phyloP scores from a whole-genome alignment of 768 basidiomycete genomes.

The Termitomyces sp. region DNA sequence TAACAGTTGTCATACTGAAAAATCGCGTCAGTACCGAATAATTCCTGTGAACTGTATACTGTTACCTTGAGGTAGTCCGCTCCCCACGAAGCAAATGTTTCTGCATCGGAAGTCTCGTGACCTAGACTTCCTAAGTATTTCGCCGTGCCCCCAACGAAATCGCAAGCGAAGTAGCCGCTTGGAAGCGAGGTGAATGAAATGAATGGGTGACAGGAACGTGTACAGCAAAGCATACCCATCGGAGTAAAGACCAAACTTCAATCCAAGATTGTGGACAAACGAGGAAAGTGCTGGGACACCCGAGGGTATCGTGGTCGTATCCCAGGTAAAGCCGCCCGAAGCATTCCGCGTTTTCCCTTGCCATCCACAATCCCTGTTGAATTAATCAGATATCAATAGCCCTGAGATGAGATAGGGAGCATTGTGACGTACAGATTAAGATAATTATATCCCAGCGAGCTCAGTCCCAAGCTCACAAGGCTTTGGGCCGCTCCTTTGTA shows the following conservation, averaged over 20 bases:
- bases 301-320: conserved; percentile 32
- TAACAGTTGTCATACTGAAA: conserved; percentile 48
- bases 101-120: conserved; percentile 44
- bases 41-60: neutral
- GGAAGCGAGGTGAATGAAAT: neutral
- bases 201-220: neutral
- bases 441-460: conserved; percentile 36
- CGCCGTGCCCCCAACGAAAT: conserved; percentile 41
- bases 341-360: conserved; percentile 39
- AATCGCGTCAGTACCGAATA: neutral
- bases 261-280: conserved; percentile 37
- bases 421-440: conserved; percentile 34
- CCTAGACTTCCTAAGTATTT: conserved; percentile 44
- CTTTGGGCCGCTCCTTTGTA: conserved; percentile 37
- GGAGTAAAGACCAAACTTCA: conserved; percentile 68
- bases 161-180: conserved; percentile 42
- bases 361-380: conserved; percentile 46
- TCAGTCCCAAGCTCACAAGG: conserved; percentile 34
- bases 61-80: conserved; percentile 40
- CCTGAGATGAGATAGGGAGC: neutral
- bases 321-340: conserved; percentile 41
- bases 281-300: conserved; percentile 35
- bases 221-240: conserved; percentile 23
- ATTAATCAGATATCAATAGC: neutral
- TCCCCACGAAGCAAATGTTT: conserved; percentile 46